Evolutionary conservation across 1,284 basidiomycete genomes (phyloP).

Genomic region (Ceratobasidium sp.): DNA sequence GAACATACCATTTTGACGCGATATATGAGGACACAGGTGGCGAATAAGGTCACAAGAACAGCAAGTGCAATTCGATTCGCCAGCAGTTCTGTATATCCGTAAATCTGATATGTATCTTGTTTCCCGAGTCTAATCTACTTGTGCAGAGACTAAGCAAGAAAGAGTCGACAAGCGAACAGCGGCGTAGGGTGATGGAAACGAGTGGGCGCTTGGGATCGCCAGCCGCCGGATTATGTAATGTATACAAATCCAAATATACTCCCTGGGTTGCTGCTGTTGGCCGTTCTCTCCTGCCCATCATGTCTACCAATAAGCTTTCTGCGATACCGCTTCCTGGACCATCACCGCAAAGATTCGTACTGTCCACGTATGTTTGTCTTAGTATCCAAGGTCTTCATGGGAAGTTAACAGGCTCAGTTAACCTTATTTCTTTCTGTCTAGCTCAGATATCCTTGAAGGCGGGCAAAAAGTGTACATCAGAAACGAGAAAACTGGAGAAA

Average conservation of each 20-base stretch:
- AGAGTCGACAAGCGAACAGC: not conserved
- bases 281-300: not conserved
- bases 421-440: not conserved
- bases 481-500: slow-evolving; percentile 34
- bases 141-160: not conserved
- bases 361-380: slow-evolving; percentile 26
- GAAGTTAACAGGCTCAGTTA: slow-evolving; percentile 21
- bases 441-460: slow-evolving; percentile 40
- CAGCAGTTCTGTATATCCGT: slow-evolving; percentile 1
- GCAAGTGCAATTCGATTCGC: slow-evolving; percentile 20
- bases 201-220: slow-evolving; percentile 11
- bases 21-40: slow-evolving; percentile 29
- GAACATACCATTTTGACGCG: slow-evolving; percentile 31
- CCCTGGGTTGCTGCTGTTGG: not conserved
- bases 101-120: not conserved
- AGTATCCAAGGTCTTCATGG: not conserved
- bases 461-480: slow-evolving; percentile 37
- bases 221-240: slow-evolving; percentile 29
- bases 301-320: slow-evolving; percentile 19
- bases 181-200: slow-evolving; percentile 25
- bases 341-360: not conserved
- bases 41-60: slow-evolving; percentile 28
- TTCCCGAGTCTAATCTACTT: slow-evolving; percentile 2
- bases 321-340: not conserved
- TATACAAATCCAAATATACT: slow-evolving; percentile 10